A percentile compares a stretch with the other conserved stretches of the same genome.
phyloP scores from a whole-genome alignment of 2,329 filamentous ascomycete species.

The Tolypocladium capitatum region DNA sequence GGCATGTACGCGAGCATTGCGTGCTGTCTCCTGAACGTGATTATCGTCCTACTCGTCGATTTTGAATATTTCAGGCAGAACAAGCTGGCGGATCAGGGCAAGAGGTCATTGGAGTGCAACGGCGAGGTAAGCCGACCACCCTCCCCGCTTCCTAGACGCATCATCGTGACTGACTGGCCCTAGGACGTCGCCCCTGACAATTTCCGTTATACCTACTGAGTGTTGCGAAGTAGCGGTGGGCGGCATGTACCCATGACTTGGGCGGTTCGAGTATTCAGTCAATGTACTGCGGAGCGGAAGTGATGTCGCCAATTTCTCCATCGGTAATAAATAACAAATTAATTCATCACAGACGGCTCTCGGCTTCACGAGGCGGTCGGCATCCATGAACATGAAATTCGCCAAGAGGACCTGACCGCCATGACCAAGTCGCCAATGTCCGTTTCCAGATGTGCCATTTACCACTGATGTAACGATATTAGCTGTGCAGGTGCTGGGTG shows the following conservation, averaged over 20 bases:
- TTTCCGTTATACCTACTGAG: not conserved
- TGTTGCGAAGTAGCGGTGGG: not conserved
- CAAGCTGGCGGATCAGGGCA: constrained; percentile 36
- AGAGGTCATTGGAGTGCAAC: constrained; percentile 33
- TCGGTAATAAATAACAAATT: no score
- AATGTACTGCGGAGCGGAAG: no score
- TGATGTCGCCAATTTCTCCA: no score
- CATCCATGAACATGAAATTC: no score
- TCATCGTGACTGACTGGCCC: not conserved
- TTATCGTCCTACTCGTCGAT: constrained; percentile 29
- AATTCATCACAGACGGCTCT: no score
- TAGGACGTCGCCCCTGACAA: not conserved
- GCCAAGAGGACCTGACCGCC: no score
- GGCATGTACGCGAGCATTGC: constrained; percentile 43
- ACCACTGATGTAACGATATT: no score
- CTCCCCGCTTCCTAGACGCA: not conserved
- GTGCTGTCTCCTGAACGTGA: constrained; percentile 29
- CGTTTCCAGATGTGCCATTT: no score
- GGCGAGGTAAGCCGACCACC: constrained; percentile 28
- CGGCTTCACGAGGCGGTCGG: no score
- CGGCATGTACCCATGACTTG: not conserved
- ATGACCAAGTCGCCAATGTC: no score
- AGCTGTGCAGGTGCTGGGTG: no score
- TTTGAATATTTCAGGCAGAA: constrained; percentile 31
- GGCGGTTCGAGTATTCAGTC: not conserved